Percentiles rank a stretch among this genome's conserved stretches.
phyloP scores from a whole-genome alignment of 1,139 yeast species.

The Suhomyces anneliseae region DNA sequence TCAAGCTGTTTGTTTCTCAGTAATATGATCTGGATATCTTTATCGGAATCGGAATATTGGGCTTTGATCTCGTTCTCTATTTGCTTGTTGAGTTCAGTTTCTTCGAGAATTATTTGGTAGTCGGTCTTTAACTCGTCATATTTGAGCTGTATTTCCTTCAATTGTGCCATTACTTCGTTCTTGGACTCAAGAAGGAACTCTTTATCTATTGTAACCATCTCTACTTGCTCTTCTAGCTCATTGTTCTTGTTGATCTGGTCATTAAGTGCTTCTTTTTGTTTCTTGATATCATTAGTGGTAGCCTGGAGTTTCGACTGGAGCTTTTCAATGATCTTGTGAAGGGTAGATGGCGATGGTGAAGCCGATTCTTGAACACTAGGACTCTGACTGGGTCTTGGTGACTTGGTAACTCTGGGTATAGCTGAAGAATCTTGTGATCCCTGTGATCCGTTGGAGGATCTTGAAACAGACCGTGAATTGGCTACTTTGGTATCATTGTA shows the following conservation, averaged over 20 bases:
- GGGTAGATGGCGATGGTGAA: constrained; percentile 5
- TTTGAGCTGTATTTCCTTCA: constrained; percentile 31
- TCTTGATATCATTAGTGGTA: constrained; percentile 30
- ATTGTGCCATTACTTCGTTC: constrained; percentile 30
- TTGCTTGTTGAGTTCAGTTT: constrained; percentile 42
- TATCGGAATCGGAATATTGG: constrained; percentile 16
- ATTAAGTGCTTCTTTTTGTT: constrained; percentile 22
- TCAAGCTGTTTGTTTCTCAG: constrained; percentile 38
- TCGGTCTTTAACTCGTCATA: constrained; percentile 43
- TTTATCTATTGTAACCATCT: constrained; percentile 53
- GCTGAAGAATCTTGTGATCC: background rate
- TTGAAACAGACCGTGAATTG: background rate
- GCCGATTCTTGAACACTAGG: background rate
- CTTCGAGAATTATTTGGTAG: constrained; percentile 45
- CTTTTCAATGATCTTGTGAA: constrained; percentile 39
- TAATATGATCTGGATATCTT: constrained; percentile 21
- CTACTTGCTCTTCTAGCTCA: constrained; percentile 45
- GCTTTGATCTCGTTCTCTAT: constrained; percentile 36
- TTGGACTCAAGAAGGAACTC: constrained; percentile 50
- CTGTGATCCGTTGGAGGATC: background rate
- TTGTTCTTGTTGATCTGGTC: constrained; percentile 16
- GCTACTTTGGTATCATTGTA: background rate
- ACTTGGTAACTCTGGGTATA: background rate
- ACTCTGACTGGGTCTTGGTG: background rate
- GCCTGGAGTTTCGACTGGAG: constrained; percentile 43